Evolutionary conservation across 768 basidiomycete species (phyloP).

Genomic region (Calocybe gangraenosa): DNA sequence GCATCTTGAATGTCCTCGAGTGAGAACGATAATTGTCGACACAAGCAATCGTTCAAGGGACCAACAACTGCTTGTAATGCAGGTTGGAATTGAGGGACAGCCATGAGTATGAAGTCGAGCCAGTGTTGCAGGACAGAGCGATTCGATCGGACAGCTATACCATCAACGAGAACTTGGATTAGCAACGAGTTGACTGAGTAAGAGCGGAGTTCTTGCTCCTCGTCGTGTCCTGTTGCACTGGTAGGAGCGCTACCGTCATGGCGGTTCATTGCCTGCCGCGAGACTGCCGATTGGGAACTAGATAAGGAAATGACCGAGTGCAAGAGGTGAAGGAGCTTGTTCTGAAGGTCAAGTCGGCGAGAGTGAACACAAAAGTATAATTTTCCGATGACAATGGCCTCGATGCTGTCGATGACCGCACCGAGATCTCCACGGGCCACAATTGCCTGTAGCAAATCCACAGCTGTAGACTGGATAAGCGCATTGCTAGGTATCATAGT

Average conservation of each 20-base stretch:
- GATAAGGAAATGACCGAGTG: slow-evolving; percentile 80
- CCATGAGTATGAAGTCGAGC: slow-evolving; percentile 94
- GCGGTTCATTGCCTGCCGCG: slow-evolving; percentile 21
- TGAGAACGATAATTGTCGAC: slow-evolving; percentile 57
- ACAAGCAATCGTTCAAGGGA: slow-evolving; percentile 77
- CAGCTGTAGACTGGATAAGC: slow-evolving; percentile 64
- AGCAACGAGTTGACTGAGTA: slow-evolving; percentile 69
- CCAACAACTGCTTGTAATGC: slow-evolving; percentile 60
- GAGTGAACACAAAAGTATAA: slow-evolving; percentile 71
- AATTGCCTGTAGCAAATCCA: slow-evolving; percentile 82
- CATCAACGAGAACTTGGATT: slow-evolving; percentile 77
- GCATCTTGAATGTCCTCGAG: slow-evolving; percentile 52
- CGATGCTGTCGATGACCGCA: slow-evolving; percentile 54
- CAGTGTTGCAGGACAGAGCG: slow-evolving; percentile 87
- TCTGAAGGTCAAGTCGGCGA: slow-evolving; percentile 77
- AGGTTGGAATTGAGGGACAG: slow-evolving; percentile 80
- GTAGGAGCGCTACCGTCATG: slow-evolving; percentile 29
- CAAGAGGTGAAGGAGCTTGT: slow-evolving; percentile 87
- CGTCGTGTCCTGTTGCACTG: slow-evolving; percentile 28
- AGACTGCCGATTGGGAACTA: slow-evolving; percentile 30
- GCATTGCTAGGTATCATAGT: slow-evolving; percentile 62
- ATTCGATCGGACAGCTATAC: slow-evolving; percentile 65
- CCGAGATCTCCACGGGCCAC: slow-evolving; percentile 82
- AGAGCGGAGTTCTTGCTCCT: slow-evolving; percentile 23
- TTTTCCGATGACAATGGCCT: slow-evolving; percentile 69